A percentile compares a stretch with the other conserved stretches of the same genome.
These are phyloP conservation scores for barrel medic (Medicago truncatula) DNA, from an alignment of 306 rosid species.

Conservation along the genomic window DNA sequence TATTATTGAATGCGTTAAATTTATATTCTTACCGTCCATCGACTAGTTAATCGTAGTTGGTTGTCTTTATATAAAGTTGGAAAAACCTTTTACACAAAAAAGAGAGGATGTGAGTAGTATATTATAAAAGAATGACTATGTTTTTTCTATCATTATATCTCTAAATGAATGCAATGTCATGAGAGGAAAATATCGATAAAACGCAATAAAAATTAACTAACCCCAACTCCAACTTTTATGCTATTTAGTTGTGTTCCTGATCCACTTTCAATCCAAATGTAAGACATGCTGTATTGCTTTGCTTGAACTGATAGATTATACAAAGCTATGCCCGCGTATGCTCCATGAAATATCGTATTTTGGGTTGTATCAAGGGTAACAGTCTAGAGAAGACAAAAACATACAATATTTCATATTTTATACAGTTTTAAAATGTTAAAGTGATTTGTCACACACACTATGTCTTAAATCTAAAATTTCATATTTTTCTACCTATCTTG, in stretches of 20 bases:
- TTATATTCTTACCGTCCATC: constrained; percentile 12
- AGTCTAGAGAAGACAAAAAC: too few relatives aligned
- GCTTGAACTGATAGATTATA: neutral
- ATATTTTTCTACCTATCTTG: too few relatives aligned
- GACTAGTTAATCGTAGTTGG: neutral
- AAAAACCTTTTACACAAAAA: neutral
- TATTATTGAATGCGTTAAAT: neutral
- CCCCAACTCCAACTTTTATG: neutral
- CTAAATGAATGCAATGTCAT: neutral
- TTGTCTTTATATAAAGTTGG: neutral
- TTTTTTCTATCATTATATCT: neutral
- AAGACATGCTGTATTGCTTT: constrained; percentile 12
- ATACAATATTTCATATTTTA: too few relatives aligned
- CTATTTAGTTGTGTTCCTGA: constrained; percentile 1
- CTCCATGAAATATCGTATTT: neutral
- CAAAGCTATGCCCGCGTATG: neutral
- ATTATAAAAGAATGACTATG: neutral
- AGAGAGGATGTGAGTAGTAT: too few relatives aligned
- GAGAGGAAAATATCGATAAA: neutral
- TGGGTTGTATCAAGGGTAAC: neutral
- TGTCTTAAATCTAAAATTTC: too few relatives aligned
- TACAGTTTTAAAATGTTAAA: too few relatives aligned
- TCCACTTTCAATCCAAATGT: constrained; percentile 14
- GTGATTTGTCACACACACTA: too few relatives aligned
- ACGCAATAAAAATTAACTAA: neutral